A percentile compares a stretch with the other conserved stretches of the same genome.
These are phyloP conservation scores for Triadica sebifera DNA, from an alignment of 345 rosid species.

Conservation along the genomic window DNA sequence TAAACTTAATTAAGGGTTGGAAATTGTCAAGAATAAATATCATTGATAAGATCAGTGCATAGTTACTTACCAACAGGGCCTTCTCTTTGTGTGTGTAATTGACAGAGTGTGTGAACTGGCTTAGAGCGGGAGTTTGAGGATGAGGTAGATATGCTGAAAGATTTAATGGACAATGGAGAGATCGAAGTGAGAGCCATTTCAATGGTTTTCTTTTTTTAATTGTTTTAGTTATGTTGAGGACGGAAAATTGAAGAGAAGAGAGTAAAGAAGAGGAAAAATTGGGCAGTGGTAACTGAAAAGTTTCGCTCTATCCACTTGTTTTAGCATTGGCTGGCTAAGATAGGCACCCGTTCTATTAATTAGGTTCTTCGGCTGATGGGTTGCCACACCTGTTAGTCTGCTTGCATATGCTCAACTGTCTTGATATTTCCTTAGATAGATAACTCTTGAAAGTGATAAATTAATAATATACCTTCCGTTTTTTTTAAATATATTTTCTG, in stretches of 20 bases:
- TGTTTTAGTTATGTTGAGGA: background rate
- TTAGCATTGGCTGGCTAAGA: constrained; percentile 14
- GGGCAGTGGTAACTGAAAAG: background rate
- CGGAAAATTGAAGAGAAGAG: background rate
- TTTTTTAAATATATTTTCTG: no score
- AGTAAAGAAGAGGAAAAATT: background rate
- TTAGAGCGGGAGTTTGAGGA: constrained; percentile 23
- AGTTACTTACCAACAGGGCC: constrained; percentile 21
- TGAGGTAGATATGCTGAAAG: constrained; percentile 19
- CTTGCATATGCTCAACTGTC: background rate
- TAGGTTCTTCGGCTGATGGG: background rate
- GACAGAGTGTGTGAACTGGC: constrained; percentile 28
- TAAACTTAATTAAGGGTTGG: constrained; percentile 20
- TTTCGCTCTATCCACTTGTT: constrained; percentile 1
- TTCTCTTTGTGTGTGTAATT: constrained; percentile 21
- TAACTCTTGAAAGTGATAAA: no score
- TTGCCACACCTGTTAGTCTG: background rate
- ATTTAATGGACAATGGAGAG: constrained; percentile 32
- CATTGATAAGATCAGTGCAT: background rate
- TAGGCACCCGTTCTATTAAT: constrained; percentile 11
- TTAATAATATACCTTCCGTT: no score
- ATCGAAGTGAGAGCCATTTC: constrained; percentile 42
- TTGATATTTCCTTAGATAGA: background rate
- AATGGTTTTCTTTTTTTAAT: background rate
- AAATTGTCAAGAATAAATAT: background rate